Evolutionary conservation across 306 rosid species (phyloP).

Genomic region (Rubus idaeus): DNA sequence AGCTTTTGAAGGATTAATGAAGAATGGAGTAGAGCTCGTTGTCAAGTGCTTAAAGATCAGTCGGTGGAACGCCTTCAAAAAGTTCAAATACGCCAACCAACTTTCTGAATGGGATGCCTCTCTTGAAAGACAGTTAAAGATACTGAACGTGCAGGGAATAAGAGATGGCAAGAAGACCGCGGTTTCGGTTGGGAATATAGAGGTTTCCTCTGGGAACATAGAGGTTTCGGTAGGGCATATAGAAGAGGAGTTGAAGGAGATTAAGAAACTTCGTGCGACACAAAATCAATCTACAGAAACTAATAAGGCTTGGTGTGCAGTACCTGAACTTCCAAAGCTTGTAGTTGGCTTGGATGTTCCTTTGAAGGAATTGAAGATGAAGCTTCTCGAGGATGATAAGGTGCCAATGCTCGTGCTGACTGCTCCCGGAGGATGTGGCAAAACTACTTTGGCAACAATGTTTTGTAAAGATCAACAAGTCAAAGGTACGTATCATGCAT

Average conservation of each 20-base stretch:
- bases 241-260: too few species aligned
- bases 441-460: slow-evolving; percentile 43
- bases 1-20: background rate
- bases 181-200: background rate
- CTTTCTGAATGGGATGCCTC: slow-evolving; percentile 30
- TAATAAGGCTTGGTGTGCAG: too few species aligned
- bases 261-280: too few species aligned
- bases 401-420: slow-evolving; percentile 38
- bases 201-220: too few species aligned
- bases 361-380: slow-evolving; percentile 43
- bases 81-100: background rate
- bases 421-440: slow-evolving; percentile 51
- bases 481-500: slow-evolving; percentile 29
- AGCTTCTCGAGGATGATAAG: slow-evolving; percentile 26
- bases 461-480: slow-evolving; percentile 48
- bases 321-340: background rate
- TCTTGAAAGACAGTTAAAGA: slow-evolving; percentile 1
- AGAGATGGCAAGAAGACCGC: slow-evolving; percentile 14
- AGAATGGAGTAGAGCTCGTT: background rate
- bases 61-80: background rate
- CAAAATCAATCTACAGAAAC: background rate
- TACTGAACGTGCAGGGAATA: slow-evolving; percentile 12
- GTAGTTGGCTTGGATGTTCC: slow-evolving; percentile 50
- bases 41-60: background rate
- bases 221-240: too few species aligned